Conservation (phyloP, 169 alveolate genomes). For the Cyclospora cayetanensis region DNA sequence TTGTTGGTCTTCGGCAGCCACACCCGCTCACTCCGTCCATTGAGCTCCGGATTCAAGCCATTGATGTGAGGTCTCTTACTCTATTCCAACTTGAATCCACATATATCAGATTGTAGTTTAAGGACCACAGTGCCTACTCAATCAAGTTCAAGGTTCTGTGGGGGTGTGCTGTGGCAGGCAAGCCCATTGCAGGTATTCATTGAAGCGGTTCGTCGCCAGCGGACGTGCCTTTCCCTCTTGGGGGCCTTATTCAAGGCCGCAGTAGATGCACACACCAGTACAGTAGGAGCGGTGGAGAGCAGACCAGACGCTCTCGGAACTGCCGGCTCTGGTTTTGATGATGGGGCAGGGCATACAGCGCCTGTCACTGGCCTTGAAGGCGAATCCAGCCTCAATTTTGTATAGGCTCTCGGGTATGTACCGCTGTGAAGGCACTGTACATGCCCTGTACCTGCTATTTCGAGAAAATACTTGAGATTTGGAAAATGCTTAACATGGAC, state of each 20-base stretch:
- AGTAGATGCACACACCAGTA: constrained; percentile 16
- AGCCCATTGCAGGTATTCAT: background rate
- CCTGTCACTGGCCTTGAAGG: too few relatives aligned
- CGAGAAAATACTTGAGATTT: too few relatives aligned
- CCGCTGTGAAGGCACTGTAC: too few relatives aligned
- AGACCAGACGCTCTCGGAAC: background rate
- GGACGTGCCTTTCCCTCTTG: background rate
- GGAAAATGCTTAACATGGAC: too few relatives aligned
- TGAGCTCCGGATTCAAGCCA: constrained; percentile 60
- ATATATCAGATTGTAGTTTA: too few relatives aligned
- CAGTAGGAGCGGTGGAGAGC: background rate
- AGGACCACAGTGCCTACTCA: too few relatives aligned
- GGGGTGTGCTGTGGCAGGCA: too few relatives aligned
- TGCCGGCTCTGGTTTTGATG: background rate
- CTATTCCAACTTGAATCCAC: too few relatives aligned
- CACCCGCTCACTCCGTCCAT: constrained; percentile 90
- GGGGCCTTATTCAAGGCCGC: constrained; percentile 32
- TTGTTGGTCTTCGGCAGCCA: constrained; percentile 93
- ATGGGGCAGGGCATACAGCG: background rate
- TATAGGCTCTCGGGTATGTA: too few relatives aligned
- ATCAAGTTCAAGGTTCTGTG: too few relatives aligned
- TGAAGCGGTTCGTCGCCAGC: constrained; percentile 1
- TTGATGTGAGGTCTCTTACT: background rate
- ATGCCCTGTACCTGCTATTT: too few relatives aligned
- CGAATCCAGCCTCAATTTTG: too few relatives aligned